Evolutionary conservation across 2,329 filamentous ascomycete species (phyloP), one percentile per base, ranked within the genome.

Genomic region (Apiospora arundinis): DNA sequence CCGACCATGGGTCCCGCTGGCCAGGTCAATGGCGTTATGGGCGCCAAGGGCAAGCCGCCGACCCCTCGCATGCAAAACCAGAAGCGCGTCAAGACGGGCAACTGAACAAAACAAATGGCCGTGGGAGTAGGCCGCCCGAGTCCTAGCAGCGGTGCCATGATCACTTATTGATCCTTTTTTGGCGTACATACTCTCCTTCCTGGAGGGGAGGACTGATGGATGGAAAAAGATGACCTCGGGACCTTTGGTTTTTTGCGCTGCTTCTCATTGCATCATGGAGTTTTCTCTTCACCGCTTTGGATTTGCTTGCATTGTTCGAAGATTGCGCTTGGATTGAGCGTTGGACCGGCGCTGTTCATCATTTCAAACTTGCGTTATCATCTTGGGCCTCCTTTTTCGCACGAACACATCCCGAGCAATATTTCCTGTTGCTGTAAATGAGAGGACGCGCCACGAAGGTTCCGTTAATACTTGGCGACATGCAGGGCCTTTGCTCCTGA

Each of bases 51-150:
- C 60, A 90, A 90, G 76, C 88, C 88, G 8, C 83, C 86, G 40
- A 90, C 88, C 46, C 88, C 88, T 32, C 82, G 88, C 73, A 87
- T 90, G 84, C 81, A 79, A 76, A 90, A 89, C 78, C 84, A 80
- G 76, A 90, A 90, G 79, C 84, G 88, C 7, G n/a, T 69, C 46
- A 69, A 69, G 67, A 69, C 67, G n/a, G 18, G n/a, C 46, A 49
- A 49, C 46, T 40, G 46, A 48, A 56, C 32, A 32, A 32, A 6
- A 32, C 32, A 23, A 14, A 60, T n/a, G 52, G 52, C 52, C 28
- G 28, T 40, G 32, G 28, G n/a, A 37, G 28, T 18, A 32, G 25
- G 14, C 8, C 14, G 25, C 25, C 4, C 25, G 49, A 18, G 32
- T 18, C 7, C 28, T 60, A n/a, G 52, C 52, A 28, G 52, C 52